A percentile compares a stretch with the other conserved stretches of the same genome.
Conservation (phyloP, 768 basidiomycete genomes). For the Kwoniella dejecticola region DNA sequence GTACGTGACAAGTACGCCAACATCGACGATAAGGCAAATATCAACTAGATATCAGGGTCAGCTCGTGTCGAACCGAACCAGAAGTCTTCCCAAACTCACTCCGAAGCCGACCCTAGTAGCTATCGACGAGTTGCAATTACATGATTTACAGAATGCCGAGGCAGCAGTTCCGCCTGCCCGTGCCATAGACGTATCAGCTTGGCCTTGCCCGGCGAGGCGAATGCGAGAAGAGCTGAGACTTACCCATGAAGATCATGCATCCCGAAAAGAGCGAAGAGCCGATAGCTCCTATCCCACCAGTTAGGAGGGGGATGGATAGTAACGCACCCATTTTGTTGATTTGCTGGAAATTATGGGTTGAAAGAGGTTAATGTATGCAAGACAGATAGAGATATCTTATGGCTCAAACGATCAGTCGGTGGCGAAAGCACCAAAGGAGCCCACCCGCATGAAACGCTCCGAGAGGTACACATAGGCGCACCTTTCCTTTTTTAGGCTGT, state of each 20-base stretch:
- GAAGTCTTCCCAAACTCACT: constrained; percentile 59
- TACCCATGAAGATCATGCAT: constrained; percentile 62
- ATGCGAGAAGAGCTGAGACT: constrained; percentile 67
- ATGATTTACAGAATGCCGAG: constrained; percentile 96
- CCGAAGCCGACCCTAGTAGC: constrained; percentile 96
- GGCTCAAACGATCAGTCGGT: not conserved
- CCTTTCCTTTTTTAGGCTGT: too few relatives aligned
- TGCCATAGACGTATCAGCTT: too few relatives aligned
- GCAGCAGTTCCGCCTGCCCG: constrained; percentile 62
- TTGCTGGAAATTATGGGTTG: not conserved
- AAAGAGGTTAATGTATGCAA: not conserved
- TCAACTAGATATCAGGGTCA: constrained; percentile 64
- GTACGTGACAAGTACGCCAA: constrained; percentile 97
- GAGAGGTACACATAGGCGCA: not conserved
- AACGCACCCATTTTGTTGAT: constrained; percentile 56
- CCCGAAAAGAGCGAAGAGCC: constrained; percentile 65
- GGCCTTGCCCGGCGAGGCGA: too few relatives aligned
- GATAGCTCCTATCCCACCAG: constrained; percentile 58
- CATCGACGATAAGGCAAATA: constrained; percentile 93
- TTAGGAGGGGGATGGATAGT: constrained; percentile 57
- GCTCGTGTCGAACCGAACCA: not conserved
- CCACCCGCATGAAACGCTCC: constrained; percentile 2
- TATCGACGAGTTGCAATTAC: constrained; percentile 98
- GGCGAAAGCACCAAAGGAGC: constrained; percentile 6
- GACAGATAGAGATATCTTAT: not conserved